phyloP scores from a whole-genome alignment of 139 green algal genomes.

The Chlorella ohadii region DNA sequence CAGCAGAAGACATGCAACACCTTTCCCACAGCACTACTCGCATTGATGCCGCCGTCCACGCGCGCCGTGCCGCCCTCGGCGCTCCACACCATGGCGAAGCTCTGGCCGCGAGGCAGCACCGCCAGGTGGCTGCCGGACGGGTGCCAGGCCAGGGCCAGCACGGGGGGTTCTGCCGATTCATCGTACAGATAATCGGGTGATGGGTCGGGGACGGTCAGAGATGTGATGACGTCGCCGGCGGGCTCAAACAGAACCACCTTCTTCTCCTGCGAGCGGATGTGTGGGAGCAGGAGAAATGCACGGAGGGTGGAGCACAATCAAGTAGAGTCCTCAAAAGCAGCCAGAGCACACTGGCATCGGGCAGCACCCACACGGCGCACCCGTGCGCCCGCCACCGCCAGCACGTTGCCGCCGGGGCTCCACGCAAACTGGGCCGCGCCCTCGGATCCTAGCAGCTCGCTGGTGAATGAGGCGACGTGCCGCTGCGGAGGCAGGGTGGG shows the following conservation, averaged over 20 bases:
- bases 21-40: background rate
- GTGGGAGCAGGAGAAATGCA: background rate
- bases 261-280: background rate
- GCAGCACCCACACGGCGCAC: background rate
- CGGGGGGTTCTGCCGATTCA: background rate
- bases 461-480: background rate
- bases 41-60: conserved; percentile 78
- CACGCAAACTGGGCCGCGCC: conserved; percentile 8
- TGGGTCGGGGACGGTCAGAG: conserved; percentile 10
- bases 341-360: too few species aligned
- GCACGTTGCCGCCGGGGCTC: conserved; percentile 1
- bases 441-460: conserved; percentile 11
- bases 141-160: conserved; percentile 61
- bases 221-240: background rate
- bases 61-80: conserved; percentile 62
- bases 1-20: too few species aligned
- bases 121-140: conserved; percentile 67
- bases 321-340: too few species aligned
- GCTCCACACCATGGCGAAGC: conserved; percentile 69
- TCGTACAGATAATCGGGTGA: conserved; percentile 20
- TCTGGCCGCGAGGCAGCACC: conserved; percentile 66
- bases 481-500: background rate
- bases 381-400: conserved; percentile 1
- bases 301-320: too few species aligned
- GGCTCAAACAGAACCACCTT: conserved; percentile 13